Evolutionary conservation across 345 rosid species (phyloP).

Genomic region (Clausena lansium): DNA sequence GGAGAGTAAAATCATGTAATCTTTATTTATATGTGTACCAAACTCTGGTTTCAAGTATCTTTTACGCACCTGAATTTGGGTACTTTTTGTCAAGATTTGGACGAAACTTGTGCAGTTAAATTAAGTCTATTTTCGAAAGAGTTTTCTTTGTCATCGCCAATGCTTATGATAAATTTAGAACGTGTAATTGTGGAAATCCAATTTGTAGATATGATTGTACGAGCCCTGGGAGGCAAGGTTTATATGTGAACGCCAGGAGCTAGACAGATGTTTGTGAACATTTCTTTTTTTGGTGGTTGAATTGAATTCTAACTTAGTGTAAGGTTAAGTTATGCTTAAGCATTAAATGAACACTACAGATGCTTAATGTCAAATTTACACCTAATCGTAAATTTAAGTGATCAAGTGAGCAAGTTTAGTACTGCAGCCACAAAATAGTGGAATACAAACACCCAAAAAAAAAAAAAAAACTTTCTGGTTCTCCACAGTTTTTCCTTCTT

Average conservation of each 20-base stretch:
- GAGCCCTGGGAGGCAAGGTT: too few species aligned
- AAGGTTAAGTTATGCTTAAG: too few species aligned
- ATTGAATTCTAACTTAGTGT: too few species aligned
- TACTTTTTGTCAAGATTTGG: not conserved
- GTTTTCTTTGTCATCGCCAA: too few species aligned
- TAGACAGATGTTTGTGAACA: not conserved
- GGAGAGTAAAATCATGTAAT: not conserved
- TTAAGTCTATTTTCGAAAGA: not conserved
- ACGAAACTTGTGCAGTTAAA: not conserved
- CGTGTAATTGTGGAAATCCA: too few species aligned
- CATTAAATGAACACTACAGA: too few species aligned
- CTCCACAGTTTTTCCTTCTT: not conserved
- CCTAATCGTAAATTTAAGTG: not conserved
- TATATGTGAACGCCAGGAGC: not conserved
- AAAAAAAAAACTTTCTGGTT: too few species aligned
- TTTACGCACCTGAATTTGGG: not conserved
- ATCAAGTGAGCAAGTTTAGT: slow-evolving; percentile 2
- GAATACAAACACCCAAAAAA: not conserved
- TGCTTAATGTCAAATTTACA: too few species aligned
- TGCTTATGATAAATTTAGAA: too few species aligned
- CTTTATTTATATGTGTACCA: not conserved
- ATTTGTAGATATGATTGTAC: too few species aligned
- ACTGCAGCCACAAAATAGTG: not conserved
- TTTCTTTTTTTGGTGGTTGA: not conserved
- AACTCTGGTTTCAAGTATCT: not conserved